Evolutionary conservation across 345 rosid species (phyloP), one percentile per base, ranked within the genome.

Genomic region (Citrus cavaleriei): DNA sequence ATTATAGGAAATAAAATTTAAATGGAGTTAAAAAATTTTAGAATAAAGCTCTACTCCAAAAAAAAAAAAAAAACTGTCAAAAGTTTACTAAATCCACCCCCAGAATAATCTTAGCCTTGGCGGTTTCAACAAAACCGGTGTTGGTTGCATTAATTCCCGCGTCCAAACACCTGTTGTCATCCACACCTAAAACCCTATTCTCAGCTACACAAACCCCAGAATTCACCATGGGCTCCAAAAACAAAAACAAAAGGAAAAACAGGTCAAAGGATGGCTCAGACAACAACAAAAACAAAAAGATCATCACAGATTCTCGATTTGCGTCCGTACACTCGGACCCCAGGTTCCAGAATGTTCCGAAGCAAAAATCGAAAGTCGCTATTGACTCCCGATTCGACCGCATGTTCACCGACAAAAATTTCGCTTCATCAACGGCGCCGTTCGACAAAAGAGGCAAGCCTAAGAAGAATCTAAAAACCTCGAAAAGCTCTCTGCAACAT

Each of bases 371-470:
- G 2, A 96, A 93, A 84, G 94, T 94, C 4, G 60, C 84, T 7
- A 90, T 96, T 46, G 99, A 96, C 76, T 86, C 93, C 65, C 91
- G 99, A 14, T 96, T 96, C 85, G 32, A 80, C 58, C 77, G 86
- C 24, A 82, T 87, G 71, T 84, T 94, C 81, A 85, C 88, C 16
- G 93, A 91, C 78, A 92, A 90, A 81, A 78, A 77, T 25, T 92
- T 94, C 74, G 72, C 82, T 1, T n/a, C 90, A 0, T 89, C 92
- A 65, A 79, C 91, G 4, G 92, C 97, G 38, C 89, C 86, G 46
- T 69, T 78, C 7, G 99, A 96, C 76, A 93, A 94, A 88, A 86
- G 99, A 40, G 99, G 99, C 28, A 92, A 87, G 81, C 86, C 77
- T 37, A 91, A 80, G 89, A 84, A 84, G 90, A 83, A 80, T 80